Evolutionary conservation across 2,329 filamentous ascomycete genomes (phyloP), one percentile per base, ranked within the genome.

Genomic region (Claviceps sp.): DNA sequence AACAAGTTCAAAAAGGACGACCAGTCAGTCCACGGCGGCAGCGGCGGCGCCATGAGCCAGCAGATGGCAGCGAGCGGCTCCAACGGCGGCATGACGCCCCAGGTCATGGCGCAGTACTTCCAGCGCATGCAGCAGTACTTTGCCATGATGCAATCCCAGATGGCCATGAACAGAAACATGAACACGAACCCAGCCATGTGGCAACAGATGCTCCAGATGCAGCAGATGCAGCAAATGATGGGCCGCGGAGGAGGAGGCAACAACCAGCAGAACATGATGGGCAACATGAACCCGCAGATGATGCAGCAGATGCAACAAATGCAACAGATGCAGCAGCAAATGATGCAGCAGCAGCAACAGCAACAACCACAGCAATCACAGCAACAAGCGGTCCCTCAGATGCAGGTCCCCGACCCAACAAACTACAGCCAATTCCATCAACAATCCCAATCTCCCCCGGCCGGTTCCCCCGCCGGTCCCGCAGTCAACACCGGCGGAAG

Each of bases 71-170:
- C 30, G 9, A 11, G 65, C 47, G 67, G 71, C 63, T 65, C n/a
- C 30, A 34, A 75, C 49, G 84, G 75, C 49, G 84, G 85, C 56
- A 94, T 97, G 87, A 94, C 87, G 20, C 91, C 91, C 0, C 89
- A 95, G 63, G 84, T 95, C 74, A 96, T 97, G 89, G 93, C 93
- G 2, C 90, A 96, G 67, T 96, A 97, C 71, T 95, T 93, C 82
- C 89, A 95, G 67, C 82, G 90, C 47, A 97, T 98, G 91, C 93
- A 98, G 69, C 88, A 95, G 66, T 95, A 95, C 70, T 94, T 96
- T 68, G 77, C 84, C 53, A 84, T 95, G 78, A 93, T 95, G 88
- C 89, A 95, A 69, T 87, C 91, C 62, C 85, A 93, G 65, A 88
- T 94, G 79, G 85, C 84, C 48, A 91, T 91, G 82, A 89, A 81